Percentiles rank a stretch among this genome's conserved stretches.
phyloP scores from a whole-genome alignment of 2,329 filamentous ascomycete genomes.

The Cordyceps militaris region DNA sequence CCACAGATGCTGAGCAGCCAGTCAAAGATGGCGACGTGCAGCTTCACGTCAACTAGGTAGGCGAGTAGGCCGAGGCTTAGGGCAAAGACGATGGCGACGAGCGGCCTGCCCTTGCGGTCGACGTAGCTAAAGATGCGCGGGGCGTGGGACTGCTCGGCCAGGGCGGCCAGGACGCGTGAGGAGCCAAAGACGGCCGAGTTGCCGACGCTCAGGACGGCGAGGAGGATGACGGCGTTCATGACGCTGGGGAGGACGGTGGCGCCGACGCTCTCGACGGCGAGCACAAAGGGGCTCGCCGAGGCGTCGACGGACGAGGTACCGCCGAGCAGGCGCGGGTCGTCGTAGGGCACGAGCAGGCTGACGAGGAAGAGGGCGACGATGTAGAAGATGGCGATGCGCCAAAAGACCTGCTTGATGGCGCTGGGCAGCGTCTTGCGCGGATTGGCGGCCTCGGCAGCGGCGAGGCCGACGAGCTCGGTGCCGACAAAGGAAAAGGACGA shows the following conservation, averaged over 20 bases:
- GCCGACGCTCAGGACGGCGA: conserved; percentile 53
- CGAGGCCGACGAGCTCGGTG: conserved; percentile 46
- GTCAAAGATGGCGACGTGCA: conserved; percentile 32
- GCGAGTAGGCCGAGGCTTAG: conserved; percentile 33
- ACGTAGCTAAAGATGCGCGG: conserved; percentile 37
- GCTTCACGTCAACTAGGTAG: conserved; percentile 17
- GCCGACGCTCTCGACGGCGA: conserved; percentile 48
- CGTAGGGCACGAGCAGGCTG: conserved; percentile 35
- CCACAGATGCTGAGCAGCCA: conserved; percentile 53
- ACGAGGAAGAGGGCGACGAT: conserved; percentile 38
- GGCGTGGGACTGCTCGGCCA: conserved; percentile 38
- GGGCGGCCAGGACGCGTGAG: conserved; percentile 49
- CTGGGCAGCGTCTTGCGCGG: conserved; percentile 41
- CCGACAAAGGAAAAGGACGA: conserved; percentile 48
- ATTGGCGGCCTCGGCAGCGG: conserved; percentile 44
- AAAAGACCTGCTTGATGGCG: conserved; percentile 43
- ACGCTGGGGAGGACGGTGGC: conserved; percentile 49
- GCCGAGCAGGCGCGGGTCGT: conserved; percentile 32
- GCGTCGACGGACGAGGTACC: conserved; percentile 33
- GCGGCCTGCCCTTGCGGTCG: conserved; percentile 37
- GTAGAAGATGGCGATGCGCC: conserved; percentile 44
- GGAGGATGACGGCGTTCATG: conserved; percentile 56
- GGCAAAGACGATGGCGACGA: conserved; percentile 33
- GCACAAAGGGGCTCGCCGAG: conserved; percentile 48
- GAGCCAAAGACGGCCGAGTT: conserved; percentile 52